A percentile compares a stretch with the other conserved stretches of the same genome.
Evolutionary conservation across 2,329 filamentous ascomycete species (phyloP).

Genomic region (Fusarium siculi): DNA sequence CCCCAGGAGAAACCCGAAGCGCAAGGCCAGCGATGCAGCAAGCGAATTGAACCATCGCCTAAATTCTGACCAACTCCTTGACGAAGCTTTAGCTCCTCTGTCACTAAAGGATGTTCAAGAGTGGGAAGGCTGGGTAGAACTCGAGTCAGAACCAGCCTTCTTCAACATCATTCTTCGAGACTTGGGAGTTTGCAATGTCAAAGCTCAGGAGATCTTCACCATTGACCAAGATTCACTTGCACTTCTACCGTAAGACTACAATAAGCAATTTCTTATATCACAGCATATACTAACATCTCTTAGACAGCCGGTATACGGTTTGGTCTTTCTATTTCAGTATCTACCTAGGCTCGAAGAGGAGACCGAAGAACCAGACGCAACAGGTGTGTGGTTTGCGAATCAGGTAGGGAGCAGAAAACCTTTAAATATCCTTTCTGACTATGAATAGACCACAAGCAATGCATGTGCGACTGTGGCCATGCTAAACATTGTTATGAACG

Average conservation of each 20-base stretch:
- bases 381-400: constrained; percentile 90
- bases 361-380: constrained; percentile 65
- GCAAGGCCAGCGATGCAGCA: constrained; percentile 54
- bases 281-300: constrained; percentile 14
- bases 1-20: constrained; percentile 55
- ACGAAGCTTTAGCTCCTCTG: constrained; percentile 60
- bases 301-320: constrained; percentile 79
- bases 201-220: constrained; percentile 79
- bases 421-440: constrained; percentile 13
- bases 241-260: constrained; percentile 66
- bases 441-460: constrained; percentile 75
- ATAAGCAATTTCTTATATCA: neutral
- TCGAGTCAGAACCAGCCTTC: constrained; percentile 89
- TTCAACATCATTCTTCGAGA: constrained; percentile 88
- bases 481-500: constrained; percentile 93
- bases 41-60: constrained; percentile 41
- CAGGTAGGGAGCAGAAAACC: constrained; percentile 65
- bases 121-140: constrained; percentile 82
- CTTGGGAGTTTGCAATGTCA: constrained; percentile 78
- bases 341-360: constrained; percentile 62
- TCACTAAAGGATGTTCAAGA: constrained; percentile 63
- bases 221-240: constrained; percentile 74
- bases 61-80: constrained; percentile 55
- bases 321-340: constrained; percentile 90
- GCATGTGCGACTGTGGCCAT: constrained; percentile 93